Evolutionary conservation across 75 land plant species (phyloP).

Genomic region (Sequoiadendron giganteum): DNA sequence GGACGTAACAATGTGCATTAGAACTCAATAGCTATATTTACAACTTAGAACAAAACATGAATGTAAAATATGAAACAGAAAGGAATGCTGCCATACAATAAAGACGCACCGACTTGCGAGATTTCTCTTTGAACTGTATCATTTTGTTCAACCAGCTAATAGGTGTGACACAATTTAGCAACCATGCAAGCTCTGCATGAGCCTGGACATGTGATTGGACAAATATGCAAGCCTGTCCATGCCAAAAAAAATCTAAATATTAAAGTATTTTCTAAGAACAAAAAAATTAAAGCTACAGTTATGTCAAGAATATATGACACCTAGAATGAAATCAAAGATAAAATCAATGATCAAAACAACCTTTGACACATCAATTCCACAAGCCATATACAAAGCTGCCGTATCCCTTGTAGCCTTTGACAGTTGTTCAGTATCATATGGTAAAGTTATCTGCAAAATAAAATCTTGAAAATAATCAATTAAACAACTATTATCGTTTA

Average conservation of each 20-base stretch:
- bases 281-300: not conserved
- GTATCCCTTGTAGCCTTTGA: conserved; percentile 70
- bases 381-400: conserved; percentile 95
- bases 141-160: conserved; percentile 89
- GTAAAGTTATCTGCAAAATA: conserved; percentile 75
- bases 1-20: not conserved
- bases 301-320: not conserved
- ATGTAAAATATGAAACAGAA: not conserved
- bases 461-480: not conserved
- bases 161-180: conserved; percentile 87
- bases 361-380: conserved; percentile 94
- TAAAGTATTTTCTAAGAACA: not conserved
- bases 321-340: not conserved
- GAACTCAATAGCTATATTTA: not conserved
- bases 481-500: not conserved
- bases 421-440: conserved; percentile 70
- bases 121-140: conserved; percentile 98
- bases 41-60: not conserved
- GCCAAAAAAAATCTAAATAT: not conserved
- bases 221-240: conserved; percentile 81
- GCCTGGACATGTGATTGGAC: conserved; percentile 95
- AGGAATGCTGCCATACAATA: conserved; percentile 12
- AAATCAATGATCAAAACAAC: conserved; percentile 24
- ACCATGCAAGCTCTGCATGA: conserved; percentile 92
- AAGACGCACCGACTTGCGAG: conserved; percentile 77